A percentile compares a stretch with the other conserved stretches of the same genome.
These are phyloP conservation scores for Neurospora sp. DNA, from an alignment of 495 filamentous ascomycete genomes.

Conservation along the genomic window DNA sequence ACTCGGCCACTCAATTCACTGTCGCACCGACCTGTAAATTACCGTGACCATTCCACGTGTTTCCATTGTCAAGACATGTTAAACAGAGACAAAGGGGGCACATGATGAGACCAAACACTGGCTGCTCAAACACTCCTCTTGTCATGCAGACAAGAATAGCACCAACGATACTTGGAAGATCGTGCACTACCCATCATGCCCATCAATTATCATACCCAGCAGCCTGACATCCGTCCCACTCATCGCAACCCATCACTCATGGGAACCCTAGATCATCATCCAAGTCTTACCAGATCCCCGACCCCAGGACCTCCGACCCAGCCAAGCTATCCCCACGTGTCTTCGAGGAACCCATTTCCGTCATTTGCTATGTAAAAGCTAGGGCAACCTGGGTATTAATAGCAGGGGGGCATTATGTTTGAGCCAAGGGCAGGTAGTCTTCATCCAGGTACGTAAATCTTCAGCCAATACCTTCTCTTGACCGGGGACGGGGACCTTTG, in stretches of 20 bases:
- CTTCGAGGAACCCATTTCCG: neutral
- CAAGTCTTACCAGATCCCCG: neutral
- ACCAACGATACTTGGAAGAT: neutral
- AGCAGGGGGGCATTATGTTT: neutral
- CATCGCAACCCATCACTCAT: neutral
- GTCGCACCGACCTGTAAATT: neutral
- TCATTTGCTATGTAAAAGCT: neutral
- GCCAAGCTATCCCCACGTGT: neutral
- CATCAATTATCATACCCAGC: neutral
- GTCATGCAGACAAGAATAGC: neutral
- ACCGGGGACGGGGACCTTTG: neutral
- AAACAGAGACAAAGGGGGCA: neutral
- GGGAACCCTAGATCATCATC: neutral
- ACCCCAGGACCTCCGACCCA: neutral
- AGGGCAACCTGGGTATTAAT: neutral
- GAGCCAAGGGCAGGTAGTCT: neutral
- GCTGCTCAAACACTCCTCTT: neutral
- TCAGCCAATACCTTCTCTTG: neutral
- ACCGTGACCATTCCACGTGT: neutral
- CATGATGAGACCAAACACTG: neutral
- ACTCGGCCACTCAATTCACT: neutral
- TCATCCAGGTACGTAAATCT: neutral
- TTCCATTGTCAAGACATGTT: neutral
- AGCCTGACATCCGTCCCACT: neutral
- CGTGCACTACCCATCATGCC: neutral